Conservation (phyloP, 106 monocot species). For the Agapanthus africanus region DNA sequence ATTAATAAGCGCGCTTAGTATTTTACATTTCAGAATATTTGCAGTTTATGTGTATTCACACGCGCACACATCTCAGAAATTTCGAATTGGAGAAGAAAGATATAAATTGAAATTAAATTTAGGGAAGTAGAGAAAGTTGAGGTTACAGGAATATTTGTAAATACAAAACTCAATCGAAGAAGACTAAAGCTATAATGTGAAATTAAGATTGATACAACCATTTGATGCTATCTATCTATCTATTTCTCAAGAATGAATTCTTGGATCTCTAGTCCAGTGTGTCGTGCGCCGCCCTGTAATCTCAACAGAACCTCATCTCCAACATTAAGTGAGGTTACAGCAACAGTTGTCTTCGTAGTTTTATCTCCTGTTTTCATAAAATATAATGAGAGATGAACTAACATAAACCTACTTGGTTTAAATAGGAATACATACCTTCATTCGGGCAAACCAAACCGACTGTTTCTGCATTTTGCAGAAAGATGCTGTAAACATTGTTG, state of each 20-base stretch:
- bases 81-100: too few relatives aligned
- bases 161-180: too few relatives aligned
- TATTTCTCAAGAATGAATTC: slow-evolving; percentile 66
- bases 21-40: too few relatives aligned
- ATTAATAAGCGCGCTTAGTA: too few relatives aligned
- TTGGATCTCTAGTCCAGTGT: slow-evolving; percentile 57
- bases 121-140: too few relatives aligned
- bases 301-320: slow-evolving; percentile 45
- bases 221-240: slow-evolving; percentile 5
- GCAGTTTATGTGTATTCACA: too few relatives aligned
- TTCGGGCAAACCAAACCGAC: slow-evolving; percentile 41
- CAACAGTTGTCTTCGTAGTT: slow-evolving; percentile 24
- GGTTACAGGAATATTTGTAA: too few relatives aligned
- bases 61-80: too few relatives aligned
- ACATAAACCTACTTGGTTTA: not conserved
- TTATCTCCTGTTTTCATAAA: slow-evolving; percentile 7
- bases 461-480: slow-evolving; percentile 68
- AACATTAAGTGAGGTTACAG: slow-evolving; percentile 53
- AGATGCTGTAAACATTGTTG: slow-evolving; percentile 38
- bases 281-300: slow-evolving; percentile 53
- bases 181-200: not conserved
- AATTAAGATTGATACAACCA: not conserved
- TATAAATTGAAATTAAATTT: too few relatives aligned
- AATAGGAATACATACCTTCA: slow-evolving; percentile 18
- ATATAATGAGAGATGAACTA: not conserved